phyloP scores from a whole-genome alignment of 768 basidiomycete genomes.

The Rubroboletus pulcherrimus region DNA sequence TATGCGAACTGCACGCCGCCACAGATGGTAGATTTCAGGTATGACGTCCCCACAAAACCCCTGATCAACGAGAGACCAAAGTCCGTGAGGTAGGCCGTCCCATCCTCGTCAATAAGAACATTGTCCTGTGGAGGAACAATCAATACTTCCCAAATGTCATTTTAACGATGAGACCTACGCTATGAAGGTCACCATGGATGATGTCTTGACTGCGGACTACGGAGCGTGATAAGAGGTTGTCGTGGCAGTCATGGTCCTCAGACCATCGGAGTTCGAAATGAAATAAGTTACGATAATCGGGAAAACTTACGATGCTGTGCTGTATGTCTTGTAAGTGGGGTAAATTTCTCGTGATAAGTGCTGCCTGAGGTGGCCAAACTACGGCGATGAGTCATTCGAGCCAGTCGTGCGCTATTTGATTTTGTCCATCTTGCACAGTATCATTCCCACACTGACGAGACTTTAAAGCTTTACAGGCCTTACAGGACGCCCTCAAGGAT shows the following conservation, averaged over 20 bases:
- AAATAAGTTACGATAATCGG: constrained; percentile 22
- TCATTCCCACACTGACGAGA: too few species aligned
- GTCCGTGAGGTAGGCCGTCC: constrained; percentile 44
- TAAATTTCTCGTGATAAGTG: too few species aligned
- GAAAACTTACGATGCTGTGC: too few species aligned
- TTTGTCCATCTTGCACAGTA: too few species aligned
- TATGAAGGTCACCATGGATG: constrained; percentile 37
- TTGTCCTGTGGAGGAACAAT: constrained; percentile 28
- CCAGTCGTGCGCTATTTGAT: too few species aligned
- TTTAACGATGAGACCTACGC: constrained; percentile 17
- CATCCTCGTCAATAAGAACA: constrained; percentile 39
- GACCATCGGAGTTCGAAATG: too few species aligned
- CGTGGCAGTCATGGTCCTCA: too few species aligned
- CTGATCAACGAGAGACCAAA: constrained; percentile 38
- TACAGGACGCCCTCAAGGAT: too few species aligned
- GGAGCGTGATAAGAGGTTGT: background rate
- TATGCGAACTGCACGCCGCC: constrained; percentile 49
- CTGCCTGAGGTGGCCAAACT: too few species aligned
- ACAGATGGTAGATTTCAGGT: constrained; percentile 30
- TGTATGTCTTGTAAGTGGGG: too few species aligned
- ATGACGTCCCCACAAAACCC: constrained; percentile 27
- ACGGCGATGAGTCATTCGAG: too few species aligned
- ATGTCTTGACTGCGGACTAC: constrained; percentile 24
- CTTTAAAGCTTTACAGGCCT: too few species aligned
- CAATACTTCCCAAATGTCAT: background rate